Conservation (phyloP, 352 stramenopile species). For the Globisporangium cederbergense region DNA sequence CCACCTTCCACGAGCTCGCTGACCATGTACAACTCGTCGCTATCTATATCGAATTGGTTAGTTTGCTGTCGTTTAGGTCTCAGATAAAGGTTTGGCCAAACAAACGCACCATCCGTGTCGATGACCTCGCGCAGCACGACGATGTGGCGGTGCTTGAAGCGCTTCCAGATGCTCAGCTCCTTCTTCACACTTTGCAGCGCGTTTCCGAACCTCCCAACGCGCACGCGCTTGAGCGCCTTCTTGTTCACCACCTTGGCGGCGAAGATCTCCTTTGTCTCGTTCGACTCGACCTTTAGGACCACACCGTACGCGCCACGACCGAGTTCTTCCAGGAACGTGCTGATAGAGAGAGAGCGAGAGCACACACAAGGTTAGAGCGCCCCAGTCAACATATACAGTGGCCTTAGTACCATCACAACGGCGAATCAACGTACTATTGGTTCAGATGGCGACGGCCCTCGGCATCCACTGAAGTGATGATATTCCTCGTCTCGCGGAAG, state of each 20-base stretch:
- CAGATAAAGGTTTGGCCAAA: not conserved
- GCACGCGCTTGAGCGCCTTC: conserved; percentile 64
- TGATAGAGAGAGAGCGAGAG: conserved; percentile 14
- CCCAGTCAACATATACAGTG: no score
- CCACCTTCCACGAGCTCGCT: conserved; percentile 77
- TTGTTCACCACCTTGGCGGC: conserved; percentile 80
- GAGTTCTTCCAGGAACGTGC: conserved; percentile 70
- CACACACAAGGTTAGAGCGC: not conserved
- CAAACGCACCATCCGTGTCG: conserved; percentile 74
- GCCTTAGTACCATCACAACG: not conserved
- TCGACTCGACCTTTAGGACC: conserved; percentile 65
- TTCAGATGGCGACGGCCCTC: conserved; percentile 62
- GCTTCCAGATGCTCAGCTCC: conserved; percentile 97
- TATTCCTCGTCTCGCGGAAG: conserved; percentile 61
- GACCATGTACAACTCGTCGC: conserved; percentile 80
- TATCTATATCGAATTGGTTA: conserved; percentile 31
- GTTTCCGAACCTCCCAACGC: conserved; percentile 69
- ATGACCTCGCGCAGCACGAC: conserved; percentile 95
- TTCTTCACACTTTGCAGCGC: conserved; percentile 83
- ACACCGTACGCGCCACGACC: conserved; percentile 71
- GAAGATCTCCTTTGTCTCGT: conserved; percentile 66
- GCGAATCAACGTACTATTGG: conserved; percentile 55
- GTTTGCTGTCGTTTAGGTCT: not conserved
- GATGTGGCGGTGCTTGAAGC: conserved; percentile 94
- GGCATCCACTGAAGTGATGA: conserved; percentile 44